Percentiles rank a stretch among this genome's conserved stretches.
These are phyloP conservation scores for Chaetomidium leptoderma DNA, from an alignment of 495 filamentous ascomycete genomes.

Conservation along the genomic window DNA sequence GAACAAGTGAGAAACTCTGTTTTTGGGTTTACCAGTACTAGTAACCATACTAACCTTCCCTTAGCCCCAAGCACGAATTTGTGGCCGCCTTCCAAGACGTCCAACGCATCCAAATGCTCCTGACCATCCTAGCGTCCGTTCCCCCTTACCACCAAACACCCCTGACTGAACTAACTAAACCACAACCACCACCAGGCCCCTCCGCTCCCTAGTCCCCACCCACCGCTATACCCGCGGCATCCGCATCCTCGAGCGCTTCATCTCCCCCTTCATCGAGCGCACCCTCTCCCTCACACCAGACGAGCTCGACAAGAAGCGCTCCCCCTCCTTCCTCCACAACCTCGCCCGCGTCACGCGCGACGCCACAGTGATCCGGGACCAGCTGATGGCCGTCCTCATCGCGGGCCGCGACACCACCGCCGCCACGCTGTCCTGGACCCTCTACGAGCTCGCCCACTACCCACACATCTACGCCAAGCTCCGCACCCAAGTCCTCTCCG, in stretches of 20 bases:
- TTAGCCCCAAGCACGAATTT: slow-evolving; percentile 46
- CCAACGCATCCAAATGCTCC: slow-evolving; percentile 46
- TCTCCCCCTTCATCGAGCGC: slow-evolving; percentile 50
- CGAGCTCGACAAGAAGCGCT: slow-evolving; percentile 52
- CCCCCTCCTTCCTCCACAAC: slow-evolving; percentile 46
- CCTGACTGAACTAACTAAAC: slow-evolving; percentile 12
- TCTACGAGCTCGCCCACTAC: slow-evolving; percentile 50
- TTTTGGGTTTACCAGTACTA: not conserved
- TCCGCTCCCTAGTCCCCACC: slow-evolving; percentile 42
- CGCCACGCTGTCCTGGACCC: slow-evolving; percentile 50
- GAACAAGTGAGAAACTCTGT: slow-evolving; percentile 32
- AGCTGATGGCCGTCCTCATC: slow-evolving; percentile 54
- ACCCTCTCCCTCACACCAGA: slow-evolving; percentile 45
- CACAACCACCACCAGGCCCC: slow-evolving; percentile 30
- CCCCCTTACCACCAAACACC: not conserved
- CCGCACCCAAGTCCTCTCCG: slow-evolving; percentile 37
- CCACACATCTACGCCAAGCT: slow-evolving; percentile 47
- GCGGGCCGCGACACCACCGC: slow-evolving; percentile 62
- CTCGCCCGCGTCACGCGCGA: slow-evolving; percentile 45
- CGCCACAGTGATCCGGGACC: slow-evolving; percentile 51
- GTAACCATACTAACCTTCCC: not conserved
- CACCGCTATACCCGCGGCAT: slow-evolving; percentile 41
- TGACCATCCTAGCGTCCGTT: slow-evolving; percentile 42
- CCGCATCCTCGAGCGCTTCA: slow-evolving; percentile 27
- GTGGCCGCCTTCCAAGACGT: slow-evolving; percentile 51